Percentiles rank a stretch among this genome's conserved stretches.
Conservation (phyloP, 768 basidiomycete genomes). For the Mycena crocata region DNA sequence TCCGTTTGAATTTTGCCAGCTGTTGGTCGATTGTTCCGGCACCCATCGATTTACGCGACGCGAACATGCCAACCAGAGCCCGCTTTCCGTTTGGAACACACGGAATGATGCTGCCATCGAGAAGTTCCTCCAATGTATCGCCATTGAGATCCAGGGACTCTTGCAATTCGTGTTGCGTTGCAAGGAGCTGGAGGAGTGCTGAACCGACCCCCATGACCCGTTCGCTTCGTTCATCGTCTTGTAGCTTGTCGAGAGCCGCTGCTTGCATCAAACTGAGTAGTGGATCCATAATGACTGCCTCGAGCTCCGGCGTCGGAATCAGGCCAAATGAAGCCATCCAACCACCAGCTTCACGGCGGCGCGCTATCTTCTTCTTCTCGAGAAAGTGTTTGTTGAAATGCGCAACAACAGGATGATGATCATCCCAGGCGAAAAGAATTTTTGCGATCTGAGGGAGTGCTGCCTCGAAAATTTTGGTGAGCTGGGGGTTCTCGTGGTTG, state of each 20-base stretch:
- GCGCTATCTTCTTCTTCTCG: not conserved
- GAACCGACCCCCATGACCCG: constrained; percentile 5
- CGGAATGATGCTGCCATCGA: too few relatives aligned
- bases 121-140: too few relatives aligned
- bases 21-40: too few relatives aligned
- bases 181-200: constrained; percentile 19
- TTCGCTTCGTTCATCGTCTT: not conserved
- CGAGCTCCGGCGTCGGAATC: not conserved
- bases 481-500: too few relatives aligned
- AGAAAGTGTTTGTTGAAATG: not conserved
- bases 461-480: not conserved
- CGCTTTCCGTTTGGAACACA: too few relatives aligned
- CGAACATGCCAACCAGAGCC: too few relatives aligned
- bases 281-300: not conserved
- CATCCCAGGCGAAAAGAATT: not conserved
- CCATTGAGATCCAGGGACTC: not conserved
- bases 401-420: not conserved
- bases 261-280: not conserved
- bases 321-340: not conserved
- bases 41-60: too few relatives aligned
- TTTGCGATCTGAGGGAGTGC: not conserved
- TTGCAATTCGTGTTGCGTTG: not conserved
- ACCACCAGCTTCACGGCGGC: not conserved
- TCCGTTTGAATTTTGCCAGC: too few relatives aligned
- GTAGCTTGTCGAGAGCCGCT: not conserved